phyloP scores from a whole-genome alignment of 352 stramenopile genomes.

The Blastocystis sp. region DNA sequence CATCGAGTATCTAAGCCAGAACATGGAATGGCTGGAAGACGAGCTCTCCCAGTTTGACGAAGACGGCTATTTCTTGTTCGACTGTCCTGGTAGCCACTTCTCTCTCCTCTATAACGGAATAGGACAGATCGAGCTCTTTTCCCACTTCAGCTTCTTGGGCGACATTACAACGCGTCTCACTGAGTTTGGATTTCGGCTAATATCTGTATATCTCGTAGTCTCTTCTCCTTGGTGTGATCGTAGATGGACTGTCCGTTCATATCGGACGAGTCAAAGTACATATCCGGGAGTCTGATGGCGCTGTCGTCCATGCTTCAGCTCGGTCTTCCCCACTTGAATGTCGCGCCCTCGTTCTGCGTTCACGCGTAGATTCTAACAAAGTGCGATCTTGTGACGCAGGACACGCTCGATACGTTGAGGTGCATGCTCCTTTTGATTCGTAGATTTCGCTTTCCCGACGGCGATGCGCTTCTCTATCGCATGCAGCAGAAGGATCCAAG shows the following conservation, averaged over 20 bases:
- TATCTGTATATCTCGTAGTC: constrained; percentile 84
- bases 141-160: constrained; percentile 80
- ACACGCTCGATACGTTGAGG: constrained; percentile 84
- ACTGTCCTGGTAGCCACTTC: constrained; percentile 89
- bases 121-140: constrained; percentile 89
- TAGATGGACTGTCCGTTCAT: constrained; percentile 89
- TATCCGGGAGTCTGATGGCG: constrained; percentile 93
- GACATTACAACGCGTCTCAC: constrained; percentile 68
- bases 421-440: not conserved
- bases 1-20: constrained; percentile 91
- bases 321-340: constrained; percentile 92
- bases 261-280: constrained; percentile 94
- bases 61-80: constrained; percentile 96
- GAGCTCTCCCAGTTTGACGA: constrained; percentile 87
- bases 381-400: constrained; percentile 86
- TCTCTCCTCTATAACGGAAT: constrained; percentile 51
- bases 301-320: constrained; percentile 96
- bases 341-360: constrained; percentile 16
- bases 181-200: constrained; percentile 79
- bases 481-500: constrained; percentile 36
- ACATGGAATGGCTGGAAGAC: constrained; percentile 93
- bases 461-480: constrained; percentile 38
- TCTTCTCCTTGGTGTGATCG: constrained; percentile 79
- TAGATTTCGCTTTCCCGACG: constrained; percentile 69
- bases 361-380: constrained; percentile 80